Evolutionary conservation across 371 early-diverging fungal species (phyloP), one percentile per base, ranked within the genome.

Genomic region (Mucor saturninus): DNA sequence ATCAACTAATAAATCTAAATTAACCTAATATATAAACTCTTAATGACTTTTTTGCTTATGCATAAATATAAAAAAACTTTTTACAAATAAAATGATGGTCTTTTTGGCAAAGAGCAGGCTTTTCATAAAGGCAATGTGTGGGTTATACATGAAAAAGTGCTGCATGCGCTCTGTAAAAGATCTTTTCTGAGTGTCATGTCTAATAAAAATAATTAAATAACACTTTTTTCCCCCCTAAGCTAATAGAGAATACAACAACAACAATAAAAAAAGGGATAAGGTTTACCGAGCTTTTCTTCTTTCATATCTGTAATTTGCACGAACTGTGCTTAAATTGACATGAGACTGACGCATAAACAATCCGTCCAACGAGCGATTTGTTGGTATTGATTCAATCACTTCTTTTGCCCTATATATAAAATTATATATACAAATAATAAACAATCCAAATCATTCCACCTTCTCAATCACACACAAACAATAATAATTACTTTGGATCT

Each of bases 1-100:
- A 64, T 91, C 91, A 2, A 86, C 85, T 8, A 79, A 51, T 60
- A 86, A 65, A 59, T 86, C 86, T 31, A 81, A 67, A 57, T 83
- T 77, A 29, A 86, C 83, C 85, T 85, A 31, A 32, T 21, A 51
- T 8, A 51, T 31, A 32, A 6, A 31, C 32, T 2, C 48, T 7
- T 14, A 15, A 48, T 21, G 21, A 21, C 10, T 51, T 51, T 30
- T 31, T 10, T 51, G 38, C 26, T 13, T 32, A 13, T 11, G 9
- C 26, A 11, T 10, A 21, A 11, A 32, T 45, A 21, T 21, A 21
- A 21, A 21, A 21, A 21, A 21, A 21, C 21, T 13, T 42, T 48
- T 56, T 61, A 63, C 70, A 65, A 70, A 70, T 40, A 65, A 31
- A 39, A 70, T 55, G 21, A 70, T 70, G 8, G 66, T 65, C 15